A percentile compares a stretch with the other conserved stretches of the same genome.
These are phyloP conservation scores for Fragosphaeria purpurea DNA, from an alignment of 2,329 filamentous ascomycete species.

Conservation along the genomic window DNA sequence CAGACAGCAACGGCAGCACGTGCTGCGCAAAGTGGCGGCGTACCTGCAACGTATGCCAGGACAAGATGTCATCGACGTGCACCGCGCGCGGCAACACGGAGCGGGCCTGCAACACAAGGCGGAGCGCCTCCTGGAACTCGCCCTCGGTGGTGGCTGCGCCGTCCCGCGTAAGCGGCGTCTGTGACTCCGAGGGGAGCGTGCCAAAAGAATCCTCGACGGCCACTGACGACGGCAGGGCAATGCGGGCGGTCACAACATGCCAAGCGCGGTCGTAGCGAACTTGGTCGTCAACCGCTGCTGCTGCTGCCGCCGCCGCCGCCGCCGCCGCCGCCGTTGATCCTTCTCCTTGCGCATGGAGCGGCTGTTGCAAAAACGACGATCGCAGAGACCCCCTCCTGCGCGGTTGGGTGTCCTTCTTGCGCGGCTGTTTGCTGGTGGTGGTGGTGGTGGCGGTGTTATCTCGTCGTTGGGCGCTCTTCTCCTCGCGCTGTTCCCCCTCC, in stretches of 20 bases:
- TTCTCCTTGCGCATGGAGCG: background rate
- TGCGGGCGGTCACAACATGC: slow-evolving; percentile 48
- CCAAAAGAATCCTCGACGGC: slow-evolving; percentile 46
- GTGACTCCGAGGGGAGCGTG: slow-evolving; percentile 30
- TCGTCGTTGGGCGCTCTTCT: background rate
- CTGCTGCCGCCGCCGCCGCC: background rate
- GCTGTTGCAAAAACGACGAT: background rate
- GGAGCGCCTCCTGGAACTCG: slow-evolving; percentile 41
- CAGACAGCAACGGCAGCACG: slow-evolving; percentile 45
- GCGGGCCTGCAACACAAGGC: slow-evolving; percentile 40
- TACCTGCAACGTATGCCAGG: slow-evolving; percentile 53
- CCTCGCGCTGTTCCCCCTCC: background rate
- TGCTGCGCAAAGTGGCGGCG: slow-evolving; percentile 50
- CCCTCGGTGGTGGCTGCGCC: slow-evolving; percentile 20
- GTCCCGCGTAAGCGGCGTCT: slow-evolving; percentile 26
- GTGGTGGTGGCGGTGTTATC: too few species aligned
- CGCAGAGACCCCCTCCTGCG: too few species aligned
- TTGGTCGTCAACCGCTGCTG: slow-evolving; percentile 34
- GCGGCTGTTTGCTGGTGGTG: too few species aligned
- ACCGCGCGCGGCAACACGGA: slow-evolving; percentile 36
- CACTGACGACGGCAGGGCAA: slow-evolving; percentile 46
- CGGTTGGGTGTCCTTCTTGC: too few species aligned
- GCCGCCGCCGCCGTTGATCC: background rate
- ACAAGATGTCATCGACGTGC: slow-evolving; percentile 45
- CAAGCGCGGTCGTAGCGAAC: slow-evolving; percentile 51